Percentiles rank a stretch among this genome's conserved stretches.
Conservation (phyloP, 2,329 filamentous ascomycete genomes). For the Penicillium frequentans region DNA sequence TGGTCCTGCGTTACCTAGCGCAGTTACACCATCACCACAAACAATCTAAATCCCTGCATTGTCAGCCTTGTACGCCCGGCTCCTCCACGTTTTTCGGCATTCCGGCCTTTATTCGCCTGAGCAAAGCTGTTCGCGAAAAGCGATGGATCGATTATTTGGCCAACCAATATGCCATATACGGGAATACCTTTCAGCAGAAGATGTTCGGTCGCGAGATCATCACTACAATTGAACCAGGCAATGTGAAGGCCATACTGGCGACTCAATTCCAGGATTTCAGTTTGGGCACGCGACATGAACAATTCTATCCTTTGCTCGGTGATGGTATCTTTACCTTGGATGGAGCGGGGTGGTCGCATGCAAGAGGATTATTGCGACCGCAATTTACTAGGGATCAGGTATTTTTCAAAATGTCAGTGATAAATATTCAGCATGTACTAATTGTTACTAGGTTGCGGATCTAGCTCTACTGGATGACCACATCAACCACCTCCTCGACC, state of each 20-base stretch:
- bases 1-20: slow-evolving; percentile 23
- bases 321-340: slow-evolving; percentile 67
- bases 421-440: not conserved
- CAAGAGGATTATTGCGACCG: slow-evolving; percentile 75
- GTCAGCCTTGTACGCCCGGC: slow-evolving; percentile 19
- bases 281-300: slow-evolving; percentile 74
- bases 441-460: slow-evolving; percentile 51
- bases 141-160: slow-evolving; percentile 31
- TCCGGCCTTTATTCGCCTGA: slow-evolving; percentile 23
- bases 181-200: slow-evolving; percentile 26
- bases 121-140: slow-evolving; percentile 27
- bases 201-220: slow-evolving; percentile 22
- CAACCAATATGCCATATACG: slow-evolving; percentile 24
- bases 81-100: slow-evolving; percentile 24
- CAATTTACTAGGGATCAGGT: slow-evolving; percentile 85
- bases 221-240: slow-evolving; percentile 48
- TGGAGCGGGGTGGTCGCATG: slow-evolving; percentile 73
- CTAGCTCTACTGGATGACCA: slow-evolving; percentile 79
- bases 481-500: slow-evolving; percentile 66
- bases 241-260: slow-evolving; percentile 81
- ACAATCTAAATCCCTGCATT: slow-evolving; percentile 27
- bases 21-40: slow-evolving; percentile 23
- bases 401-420: slow-evolving; percentile 23
- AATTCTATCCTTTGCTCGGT: slow-evolving; percentile 49
- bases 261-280: slow-evolving; percentile 81